Evolutionary conservation across 345 rosid genomes (phyloP).

Genomic region (Crucihimalaya himalaica): DNA sequence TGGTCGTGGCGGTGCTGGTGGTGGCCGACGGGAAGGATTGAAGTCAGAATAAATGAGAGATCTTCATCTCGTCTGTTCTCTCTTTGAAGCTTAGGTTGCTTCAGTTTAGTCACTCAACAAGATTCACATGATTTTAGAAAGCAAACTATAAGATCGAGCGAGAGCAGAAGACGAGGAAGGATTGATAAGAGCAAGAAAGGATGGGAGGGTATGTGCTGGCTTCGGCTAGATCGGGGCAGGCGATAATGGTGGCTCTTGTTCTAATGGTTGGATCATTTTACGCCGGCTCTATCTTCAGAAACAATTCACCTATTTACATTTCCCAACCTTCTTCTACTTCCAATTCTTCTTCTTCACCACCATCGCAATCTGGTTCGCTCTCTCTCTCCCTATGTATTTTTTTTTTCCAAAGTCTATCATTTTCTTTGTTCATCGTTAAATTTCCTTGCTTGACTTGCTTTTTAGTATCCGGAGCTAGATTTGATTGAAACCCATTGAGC

Average conservation of each 20-base stretch:
- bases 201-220: conserved; percentile 65
- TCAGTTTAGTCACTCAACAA: conserved; percentile 20
- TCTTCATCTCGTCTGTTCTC: conserved; percentile 11
- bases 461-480: neutral
- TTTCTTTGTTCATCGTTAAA: conserved; percentile 13
- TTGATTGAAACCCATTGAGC: neutral
- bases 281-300: conserved; percentile 76
- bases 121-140: conserved; percentile 18
- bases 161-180: neutral
- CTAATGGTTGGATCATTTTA: conserved; percentile 80
- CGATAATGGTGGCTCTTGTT: conserved; percentile 70
- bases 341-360: conserved; percentile 23
- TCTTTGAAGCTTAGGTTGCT: neutral
- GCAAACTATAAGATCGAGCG: conserved; percentile 15
- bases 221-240: conserved; percentile 74
- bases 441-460: neutral
- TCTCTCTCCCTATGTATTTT: conserved; percentile 27
- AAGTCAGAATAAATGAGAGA: conserved; percentile 8
- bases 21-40: conserved; percentile 25
- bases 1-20: conserved; percentile 50
- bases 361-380: conserved; percentile 43
- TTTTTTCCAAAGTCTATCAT: conserved; percentile 33
- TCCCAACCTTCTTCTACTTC: conserved; percentile 41
- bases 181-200: neutral
- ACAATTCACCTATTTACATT: conserved; percentile 59